Evolutionary conservation across 768 basidiomycete species (phyloP).

Genomic region (Tricholoma hemisulphureum): DNA sequence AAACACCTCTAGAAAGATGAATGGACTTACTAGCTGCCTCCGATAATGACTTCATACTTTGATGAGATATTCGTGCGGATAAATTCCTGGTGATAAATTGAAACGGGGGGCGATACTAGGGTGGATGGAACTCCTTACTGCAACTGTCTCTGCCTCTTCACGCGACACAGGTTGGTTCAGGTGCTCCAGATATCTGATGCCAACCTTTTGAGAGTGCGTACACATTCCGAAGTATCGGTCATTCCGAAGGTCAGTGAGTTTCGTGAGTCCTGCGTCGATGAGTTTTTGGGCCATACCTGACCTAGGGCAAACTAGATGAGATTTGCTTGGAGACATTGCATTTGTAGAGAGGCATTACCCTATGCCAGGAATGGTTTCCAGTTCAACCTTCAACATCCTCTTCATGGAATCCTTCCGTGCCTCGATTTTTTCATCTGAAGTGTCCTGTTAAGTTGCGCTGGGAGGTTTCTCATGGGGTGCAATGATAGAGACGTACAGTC

Average conservation of each 20-base stretch:
- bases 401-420: not conserved
- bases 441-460: not conserved
- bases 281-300: conserved; percentile 42
- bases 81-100: conserved; percentile 39
- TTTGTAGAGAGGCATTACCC: not conserved
- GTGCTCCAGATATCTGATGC: conserved; percentile 41
- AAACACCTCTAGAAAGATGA: not conserved
- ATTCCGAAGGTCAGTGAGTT: conserved; percentile 39
- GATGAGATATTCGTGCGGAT: conserved; percentile 44
- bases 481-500: conserved; percentile 26
- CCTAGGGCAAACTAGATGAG: conserved; percentile 15
- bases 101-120: not conserved
- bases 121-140: conserved; percentile 31
- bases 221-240: conserved; percentile 40
- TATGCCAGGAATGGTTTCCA: conserved; percentile 4
- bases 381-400: not conserved
- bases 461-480: not conserved
- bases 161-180: conserved; percentile 34
- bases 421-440: not conserved
- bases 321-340: not conserved
- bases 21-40: conserved; percentile 55
- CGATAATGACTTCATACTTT: conserved; percentile 49
- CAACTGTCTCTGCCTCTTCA: conserved; percentile 43
- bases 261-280: conserved; percentile 48
- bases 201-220: conserved; percentile 34